These are phyloP conservation scores for Diversispora epigaea DNA, from an alignment of 192 early-diverging fungal species.

Conservation along the genomic window DNA sequence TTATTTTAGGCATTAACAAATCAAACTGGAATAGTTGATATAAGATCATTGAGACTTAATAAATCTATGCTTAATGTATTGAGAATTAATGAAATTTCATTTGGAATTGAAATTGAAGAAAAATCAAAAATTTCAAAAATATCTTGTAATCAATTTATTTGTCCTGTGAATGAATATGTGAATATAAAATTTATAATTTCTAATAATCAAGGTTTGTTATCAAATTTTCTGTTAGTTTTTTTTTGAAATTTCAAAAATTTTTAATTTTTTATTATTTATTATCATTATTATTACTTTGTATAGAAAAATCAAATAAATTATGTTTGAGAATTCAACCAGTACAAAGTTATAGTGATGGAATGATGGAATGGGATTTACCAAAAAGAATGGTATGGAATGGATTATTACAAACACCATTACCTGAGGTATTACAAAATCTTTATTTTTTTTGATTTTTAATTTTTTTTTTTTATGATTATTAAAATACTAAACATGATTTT, in stretches of 20 bases:
- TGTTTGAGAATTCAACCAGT: conserved; percentile 58
- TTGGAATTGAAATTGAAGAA: conserved; percentile 47
- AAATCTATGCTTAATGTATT: conserved; percentile 58
- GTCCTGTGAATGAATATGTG: conserved; percentile 48
- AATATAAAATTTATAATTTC: conserved; percentile 47
- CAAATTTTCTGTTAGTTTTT: background rate
- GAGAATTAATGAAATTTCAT: conserved; percentile 61
- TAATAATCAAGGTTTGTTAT: conserved; percentile 50
- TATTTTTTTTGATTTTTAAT: background rate
- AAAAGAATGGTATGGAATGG: conserved; percentile 54
- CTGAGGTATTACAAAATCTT: conserved; percentile 41
- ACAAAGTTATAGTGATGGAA: conserved; percentile 50
- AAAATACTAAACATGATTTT: background rate
- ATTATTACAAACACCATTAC: conserved; percentile 50
- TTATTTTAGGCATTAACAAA: conserved; percentile 12
- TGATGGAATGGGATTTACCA: conserved; percentile 56
- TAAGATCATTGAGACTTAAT: conserved; percentile 56
- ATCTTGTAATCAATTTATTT: conserved; percentile 44
- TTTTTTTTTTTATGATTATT: background rate
- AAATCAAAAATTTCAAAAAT: conserved; percentile 31
- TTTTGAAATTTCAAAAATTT: background rate
- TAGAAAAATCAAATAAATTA: conserved; percentile 39
- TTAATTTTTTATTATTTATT: background rate
- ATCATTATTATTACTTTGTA: background rate
- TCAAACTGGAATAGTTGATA: conserved; percentile 48